These are phyloP conservation scores for Mycena venus DNA, from an alignment of 768 basidiomycete genomes.

Conservation along the genomic window DNA sequence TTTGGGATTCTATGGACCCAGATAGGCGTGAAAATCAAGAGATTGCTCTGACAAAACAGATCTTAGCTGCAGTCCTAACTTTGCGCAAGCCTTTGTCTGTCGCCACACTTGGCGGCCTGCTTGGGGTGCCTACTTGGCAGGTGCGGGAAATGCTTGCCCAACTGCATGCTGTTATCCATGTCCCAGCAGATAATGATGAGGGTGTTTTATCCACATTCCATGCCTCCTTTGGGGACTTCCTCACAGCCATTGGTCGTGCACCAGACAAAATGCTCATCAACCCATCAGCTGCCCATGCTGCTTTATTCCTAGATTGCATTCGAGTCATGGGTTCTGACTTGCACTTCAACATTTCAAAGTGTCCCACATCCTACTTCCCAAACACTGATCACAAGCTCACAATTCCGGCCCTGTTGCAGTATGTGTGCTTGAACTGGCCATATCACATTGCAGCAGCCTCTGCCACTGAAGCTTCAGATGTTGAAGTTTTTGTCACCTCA, in stretches of 20 bases:
- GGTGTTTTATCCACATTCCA: conserved; percentile 9
- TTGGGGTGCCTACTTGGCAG: not conserved
- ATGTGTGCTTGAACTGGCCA: not conserved
- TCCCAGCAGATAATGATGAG: not conserved
- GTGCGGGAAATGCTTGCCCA: conserved; percentile 6
- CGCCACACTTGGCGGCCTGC: not conserved
- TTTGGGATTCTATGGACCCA: not conserved
- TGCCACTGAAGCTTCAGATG: not conserved
- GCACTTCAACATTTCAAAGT: conserved; percentile 1
- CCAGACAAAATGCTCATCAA: not conserved
- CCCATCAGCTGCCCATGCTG: not conserved
- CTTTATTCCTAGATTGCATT: not conserved
- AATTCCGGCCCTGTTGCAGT: not conserved
- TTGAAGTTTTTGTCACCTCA: not conserved
- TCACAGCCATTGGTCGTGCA: not conserved
- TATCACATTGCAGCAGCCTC: conserved; percentile 1
- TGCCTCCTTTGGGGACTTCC: conserved; percentile 8
- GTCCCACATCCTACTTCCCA: conserved; percentile 6
- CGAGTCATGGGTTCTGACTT: not conserved
- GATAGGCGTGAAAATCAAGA: not conserved
- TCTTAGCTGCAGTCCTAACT: not conserved
- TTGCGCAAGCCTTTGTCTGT: not conserved
- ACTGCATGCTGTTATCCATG: conserved; percentile 8
- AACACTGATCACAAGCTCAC: not conserved
- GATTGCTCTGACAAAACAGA: not conserved